Conservation (phyloP, 495 filamentous ascomycete species). For the Hypoxylon subgilvum region DNA sequence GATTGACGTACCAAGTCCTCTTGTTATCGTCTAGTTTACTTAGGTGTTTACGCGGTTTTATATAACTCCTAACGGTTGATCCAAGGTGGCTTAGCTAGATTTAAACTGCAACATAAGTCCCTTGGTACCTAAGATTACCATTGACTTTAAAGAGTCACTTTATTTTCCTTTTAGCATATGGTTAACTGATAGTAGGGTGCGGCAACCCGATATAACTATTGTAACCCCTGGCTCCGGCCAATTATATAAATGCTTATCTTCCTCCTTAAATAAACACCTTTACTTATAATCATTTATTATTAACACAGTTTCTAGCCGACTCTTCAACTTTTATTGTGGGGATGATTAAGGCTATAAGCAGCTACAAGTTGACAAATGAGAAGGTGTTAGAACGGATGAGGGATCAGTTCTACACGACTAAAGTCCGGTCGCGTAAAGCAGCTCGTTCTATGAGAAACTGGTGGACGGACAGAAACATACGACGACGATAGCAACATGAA, state of each 20-base stretch:
- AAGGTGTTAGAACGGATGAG: background rate
- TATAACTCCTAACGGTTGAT: too few relatives aligned
- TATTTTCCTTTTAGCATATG: background rate
- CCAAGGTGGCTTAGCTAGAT: background rate
- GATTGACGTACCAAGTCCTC: background rate
- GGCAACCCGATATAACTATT: background rate
- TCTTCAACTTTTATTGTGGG: background rate
- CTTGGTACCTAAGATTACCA: background rate
- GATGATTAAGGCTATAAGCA: background rate
- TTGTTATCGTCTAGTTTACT: too few relatives aligned
- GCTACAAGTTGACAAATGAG: background rate
- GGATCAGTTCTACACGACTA: too few relatives aligned
- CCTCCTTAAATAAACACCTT: background rate
- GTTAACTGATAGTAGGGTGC: background rate
- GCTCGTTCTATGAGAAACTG: background rate
- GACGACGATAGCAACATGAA: background rate
- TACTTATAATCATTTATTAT: background rate
- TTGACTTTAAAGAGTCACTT: background rate
- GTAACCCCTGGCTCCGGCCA: background rate
- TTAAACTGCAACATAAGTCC: background rate
- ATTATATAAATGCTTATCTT: background rate
- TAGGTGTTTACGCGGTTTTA: too few relatives aligned
- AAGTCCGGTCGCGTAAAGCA: too few relatives aligned
- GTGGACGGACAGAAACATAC: conserved; percentile 1
- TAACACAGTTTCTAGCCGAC: background rate